Percentiles rank a stretch among this genome's conserved stretches.
These are phyloP conservation scores for Nigrospora oryzae DNA, from an alignment of 2,329 filamentous ascomycete species.

Conservation along the genomic window DNA sequence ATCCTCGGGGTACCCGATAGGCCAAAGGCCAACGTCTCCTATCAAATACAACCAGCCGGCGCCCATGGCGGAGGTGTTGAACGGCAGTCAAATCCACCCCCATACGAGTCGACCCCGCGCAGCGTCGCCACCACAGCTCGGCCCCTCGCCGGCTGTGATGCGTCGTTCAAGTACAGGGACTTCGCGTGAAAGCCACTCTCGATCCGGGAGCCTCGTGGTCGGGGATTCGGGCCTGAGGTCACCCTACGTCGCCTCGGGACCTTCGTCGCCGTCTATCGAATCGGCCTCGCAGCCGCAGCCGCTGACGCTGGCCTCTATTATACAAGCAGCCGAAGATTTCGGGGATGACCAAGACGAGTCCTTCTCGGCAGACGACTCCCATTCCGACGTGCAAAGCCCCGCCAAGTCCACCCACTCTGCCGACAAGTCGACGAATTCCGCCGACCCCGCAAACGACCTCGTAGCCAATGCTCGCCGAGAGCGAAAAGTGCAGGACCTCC, in stretches of 20 bases:
- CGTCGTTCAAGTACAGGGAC: constrained; percentile 35
- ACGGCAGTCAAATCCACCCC: constrained; percentile 9
- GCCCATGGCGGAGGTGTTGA: constrained; percentile 9
- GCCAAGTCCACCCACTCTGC: constrained; percentile 30
- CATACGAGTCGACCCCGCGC: constrained; percentile 20
- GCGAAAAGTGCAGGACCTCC: constrained; percentile 88
- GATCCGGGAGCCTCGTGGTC: constrained; percentile 27
- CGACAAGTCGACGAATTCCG: constrained; percentile 29
- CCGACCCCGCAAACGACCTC: constrained; percentile 62
- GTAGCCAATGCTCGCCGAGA: constrained; percentile 85
- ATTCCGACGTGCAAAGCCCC: constrained; percentile 42
- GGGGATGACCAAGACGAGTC: constrained; percentile 21
- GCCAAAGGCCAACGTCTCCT: constrained; percentile 42
- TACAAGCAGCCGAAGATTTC: constrained; percentile 47
- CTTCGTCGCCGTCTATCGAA: constrained; percentile 22
- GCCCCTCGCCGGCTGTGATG: constrained; percentile 23
- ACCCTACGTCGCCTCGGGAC: constrained; percentile 4
- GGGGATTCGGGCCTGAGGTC: constrained; percentile 7
- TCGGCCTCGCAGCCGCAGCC: constrained; percentile 26
- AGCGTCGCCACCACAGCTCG: constrained; percentile 27
- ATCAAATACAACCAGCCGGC: constrained; percentile 27
- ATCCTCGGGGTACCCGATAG: constrained; percentile 14
- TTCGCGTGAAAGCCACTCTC: constrained; percentile 28
- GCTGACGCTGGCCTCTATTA: constrained; percentile 45
- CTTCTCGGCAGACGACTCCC: constrained; percentile 14